These are phyloP conservation scores for Diaporthe ampelina DNA, from an alignment of 2,329 filamentous ascomycete species.

Conservation along the genomic window DNA sequence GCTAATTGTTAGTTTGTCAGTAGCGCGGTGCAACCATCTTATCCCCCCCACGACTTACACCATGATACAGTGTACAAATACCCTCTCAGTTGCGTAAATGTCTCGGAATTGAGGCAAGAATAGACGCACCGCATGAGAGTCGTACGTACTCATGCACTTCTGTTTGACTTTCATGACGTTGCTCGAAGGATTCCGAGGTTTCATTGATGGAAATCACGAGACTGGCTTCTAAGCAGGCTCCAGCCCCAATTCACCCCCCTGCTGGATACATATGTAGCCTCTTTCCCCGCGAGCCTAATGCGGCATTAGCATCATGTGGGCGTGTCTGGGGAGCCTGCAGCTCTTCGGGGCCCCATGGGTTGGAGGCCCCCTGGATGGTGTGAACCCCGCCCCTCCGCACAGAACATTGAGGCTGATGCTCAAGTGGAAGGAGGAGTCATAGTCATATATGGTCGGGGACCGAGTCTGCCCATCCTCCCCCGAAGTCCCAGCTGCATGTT, in stretches of 20 bases:
- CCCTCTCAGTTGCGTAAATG: neutral
- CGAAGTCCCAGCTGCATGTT: neutral
- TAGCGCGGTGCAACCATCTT: neutral
- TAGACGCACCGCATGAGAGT: neutral
- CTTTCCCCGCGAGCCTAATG: slow-evolving; percentile 23
- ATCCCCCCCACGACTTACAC: neutral
- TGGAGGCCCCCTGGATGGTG: neutral
- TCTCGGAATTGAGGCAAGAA: neutral
- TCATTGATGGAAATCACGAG: neutral
- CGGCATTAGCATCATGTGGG: slow-evolving; percentile 11
- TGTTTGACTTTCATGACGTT: neutral
- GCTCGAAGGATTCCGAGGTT: slow-evolving; percentile 8
- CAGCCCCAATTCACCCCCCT: slow-evolving; percentile 2
- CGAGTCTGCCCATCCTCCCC: neutral
- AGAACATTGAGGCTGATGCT: slow-evolving; percentile 16
- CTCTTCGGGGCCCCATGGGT: slow-evolving; percentile 1
- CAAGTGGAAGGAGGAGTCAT: neutral
- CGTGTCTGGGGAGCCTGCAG: slow-evolving; percentile 6
- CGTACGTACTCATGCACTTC: neutral
- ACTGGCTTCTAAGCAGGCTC: slow-evolving; percentile 2
- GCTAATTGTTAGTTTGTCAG: neutral
- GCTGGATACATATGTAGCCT: neutral
- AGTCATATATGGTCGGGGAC: neutral
- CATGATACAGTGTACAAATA: too few relatives aligned
- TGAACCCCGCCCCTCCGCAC: slow-evolving; percentile 11